Evolutionary conservation across 2,329 filamentous ascomycete genomes (phyloP).

Genomic region (Cryphonectria parasitica): DNA sequence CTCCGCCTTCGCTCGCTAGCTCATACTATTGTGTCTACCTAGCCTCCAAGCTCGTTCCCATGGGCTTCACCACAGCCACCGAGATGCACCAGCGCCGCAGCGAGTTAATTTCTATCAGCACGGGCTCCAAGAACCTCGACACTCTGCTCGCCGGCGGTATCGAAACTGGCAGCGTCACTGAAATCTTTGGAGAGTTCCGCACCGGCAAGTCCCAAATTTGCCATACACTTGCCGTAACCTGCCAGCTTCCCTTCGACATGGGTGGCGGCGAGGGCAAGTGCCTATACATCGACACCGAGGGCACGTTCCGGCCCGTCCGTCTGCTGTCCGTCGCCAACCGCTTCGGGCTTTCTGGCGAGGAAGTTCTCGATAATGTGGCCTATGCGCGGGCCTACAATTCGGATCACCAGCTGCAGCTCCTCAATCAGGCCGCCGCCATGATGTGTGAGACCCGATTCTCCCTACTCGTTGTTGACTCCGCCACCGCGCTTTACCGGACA

Average conservation of each 20-base stretch:
- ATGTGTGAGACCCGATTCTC: conserved; percentile 99
- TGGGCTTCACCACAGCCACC: conserved; percentile 98
- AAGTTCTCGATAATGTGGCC: conserved; percentile 96
- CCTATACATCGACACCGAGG: conserved; percentile 97
- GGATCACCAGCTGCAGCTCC: conserved; percentile 91
- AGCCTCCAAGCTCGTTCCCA: conserved; percentile 95
- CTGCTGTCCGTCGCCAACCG: conserved; percentile 90
- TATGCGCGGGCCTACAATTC: conserved; percentile 99
- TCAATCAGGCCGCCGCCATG: conserved; percentile 96
- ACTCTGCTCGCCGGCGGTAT: conserved; percentile 92
- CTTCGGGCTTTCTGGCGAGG: conserved; percentile 92
- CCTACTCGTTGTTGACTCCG: conserved; percentile 91
- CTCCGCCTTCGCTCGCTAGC: conserved; percentile 9
- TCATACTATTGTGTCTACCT: not conserved
- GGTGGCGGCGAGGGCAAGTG: conserved; percentile 98
- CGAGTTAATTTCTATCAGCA: conserved; percentile 97
- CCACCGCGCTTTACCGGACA: conserved; percentile 92
- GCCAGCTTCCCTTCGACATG: conserved; percentile 98
- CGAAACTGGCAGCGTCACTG: conserved; percentile 96
- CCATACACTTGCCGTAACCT: conserved; percentile 97
- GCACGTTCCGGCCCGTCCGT: conserved; percentile 92
- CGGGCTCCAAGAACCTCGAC: conserved; percentile 95
- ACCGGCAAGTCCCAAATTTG: conserved; percentile 99
- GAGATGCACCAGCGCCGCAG: conserved; percentile 98
- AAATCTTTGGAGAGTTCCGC: conserved; percentile 96